These are phyloP conservation scores for Diutina mesorugosa DNA, from an alignment of 1,139 yeast genomes.

Conservation along the genomic window DNA sequence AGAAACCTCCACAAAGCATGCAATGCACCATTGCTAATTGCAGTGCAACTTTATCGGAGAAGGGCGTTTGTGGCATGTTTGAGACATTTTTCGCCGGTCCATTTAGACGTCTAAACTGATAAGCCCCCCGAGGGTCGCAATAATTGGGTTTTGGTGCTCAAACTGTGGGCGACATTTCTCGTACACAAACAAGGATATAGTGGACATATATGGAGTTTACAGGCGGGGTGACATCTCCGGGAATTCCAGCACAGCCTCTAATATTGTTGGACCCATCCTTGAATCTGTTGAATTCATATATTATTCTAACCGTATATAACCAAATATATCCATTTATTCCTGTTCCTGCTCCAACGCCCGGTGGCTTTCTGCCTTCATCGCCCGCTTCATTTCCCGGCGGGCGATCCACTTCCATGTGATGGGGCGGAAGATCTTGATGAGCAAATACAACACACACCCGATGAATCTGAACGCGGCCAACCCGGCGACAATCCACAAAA, in stretches of 20 bases:
- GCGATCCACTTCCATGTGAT: constrained; percentile 23
- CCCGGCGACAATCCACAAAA: constrained; percentile 38
- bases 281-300: no score
- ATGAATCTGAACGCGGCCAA: constrained; percentile 29
- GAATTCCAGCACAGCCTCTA: no score
- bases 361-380: background rate
- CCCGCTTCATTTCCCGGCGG: background rate
- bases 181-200: no score
- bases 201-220: no score
- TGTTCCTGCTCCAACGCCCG: background rate
- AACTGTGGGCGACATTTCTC: no score
- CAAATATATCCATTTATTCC: background rate
- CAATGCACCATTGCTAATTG: background rate
- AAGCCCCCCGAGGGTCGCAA: no score
- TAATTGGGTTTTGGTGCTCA: no score
- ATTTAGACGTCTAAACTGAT: background rate
- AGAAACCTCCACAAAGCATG: background rate
- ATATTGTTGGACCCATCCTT: no score
- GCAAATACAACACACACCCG: constrained; percentile 26
- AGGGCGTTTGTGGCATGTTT: background rate
- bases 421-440: constrained; percentile 25
- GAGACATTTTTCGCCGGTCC: background rate
- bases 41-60: background rate
- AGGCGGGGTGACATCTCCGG: no score
- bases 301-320: background rate